phyloP scores from a whole-genome alignment of 805 yeast species.

The Lipomyces oligophaga region DNA sequence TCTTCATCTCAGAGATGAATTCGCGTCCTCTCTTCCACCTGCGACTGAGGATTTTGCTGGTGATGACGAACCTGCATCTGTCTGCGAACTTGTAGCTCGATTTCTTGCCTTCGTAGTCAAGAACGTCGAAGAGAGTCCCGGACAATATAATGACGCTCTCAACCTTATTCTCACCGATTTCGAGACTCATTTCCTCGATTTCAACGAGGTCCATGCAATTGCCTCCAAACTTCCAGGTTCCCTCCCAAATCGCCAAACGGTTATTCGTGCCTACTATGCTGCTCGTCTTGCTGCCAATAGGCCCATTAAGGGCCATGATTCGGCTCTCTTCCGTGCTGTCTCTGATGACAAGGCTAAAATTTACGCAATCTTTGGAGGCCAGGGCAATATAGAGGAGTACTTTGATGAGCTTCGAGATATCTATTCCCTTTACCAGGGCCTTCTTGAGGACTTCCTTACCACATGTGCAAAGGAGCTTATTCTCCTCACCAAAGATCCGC shows the following conservation, averaged over 20 bases:
- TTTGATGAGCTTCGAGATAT: constrained; percentile 92
- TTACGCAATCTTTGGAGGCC: constrained; percentile 95
- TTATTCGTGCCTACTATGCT: constrained; percentile 73
- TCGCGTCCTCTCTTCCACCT: constrained; percentile 60
- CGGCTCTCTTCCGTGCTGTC: constrained; percentile 65
- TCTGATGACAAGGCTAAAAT: constrained; percentile 52
- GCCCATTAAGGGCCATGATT: constrained; percentile 49
- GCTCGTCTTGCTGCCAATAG: constrained; percentile 51
- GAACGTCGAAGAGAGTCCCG: constrained; percentile 41
- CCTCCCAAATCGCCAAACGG: constrained; percentile 60
- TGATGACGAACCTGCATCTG: constrained; percentile 82
- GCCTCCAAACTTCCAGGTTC: constrained; percentile 63
- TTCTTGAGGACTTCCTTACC: constrained; percentile 66
- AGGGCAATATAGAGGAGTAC: constrained; percentile 96
- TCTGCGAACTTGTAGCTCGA: constrained; percentile 77
- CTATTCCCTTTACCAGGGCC: constrained; percentile 69
- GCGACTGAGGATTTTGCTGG: constrained; percentile 80
- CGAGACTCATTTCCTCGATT: constrained; percentile 70
- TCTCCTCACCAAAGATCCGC: constrained; percentile 62
- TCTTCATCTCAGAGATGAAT: constrained; percentile 84
- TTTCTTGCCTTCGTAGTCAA: constrained; percentile 63
- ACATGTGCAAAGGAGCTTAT: constrained; percentile 67
- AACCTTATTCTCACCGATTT: constrained; percentile 73
- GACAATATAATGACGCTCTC: constrained; percentile 66
- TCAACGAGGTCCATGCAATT: constrained; percentile 80